phyloP scores from a whole-genome alignment of 345 rosid genomes.

The Turnera subulata region DNA sequence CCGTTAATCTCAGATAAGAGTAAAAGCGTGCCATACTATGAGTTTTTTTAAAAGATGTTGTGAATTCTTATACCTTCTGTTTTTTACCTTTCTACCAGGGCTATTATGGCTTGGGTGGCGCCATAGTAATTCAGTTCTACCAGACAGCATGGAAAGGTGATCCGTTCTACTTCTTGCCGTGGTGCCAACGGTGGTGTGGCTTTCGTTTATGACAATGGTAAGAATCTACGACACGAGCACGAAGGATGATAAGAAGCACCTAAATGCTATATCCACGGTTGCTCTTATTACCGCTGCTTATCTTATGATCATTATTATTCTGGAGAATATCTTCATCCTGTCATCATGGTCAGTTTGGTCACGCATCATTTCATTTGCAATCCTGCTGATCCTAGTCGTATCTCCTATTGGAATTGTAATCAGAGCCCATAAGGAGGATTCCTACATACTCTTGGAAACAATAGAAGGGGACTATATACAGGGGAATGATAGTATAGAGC shows the following conservation, averaged over 20 bases:
- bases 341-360: slow-evolving; percentile 33
- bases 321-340: slow-evolving; percentile 30
- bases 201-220: slow-evolving; percentile 49
- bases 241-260: slow-evolving; percentile 38
- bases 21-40: neutral
- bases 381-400: slow-evolving; percentile 38
- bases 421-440: slow-evolving; percentile 33
- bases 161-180: slow-evolving; percentile 46
- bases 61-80: neutral
- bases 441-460: slow-evolving; percentile 21
- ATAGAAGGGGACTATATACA: slow-evolving; percentile 25
- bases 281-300: slow-evolving; percentile 41
- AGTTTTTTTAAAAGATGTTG: neutral
- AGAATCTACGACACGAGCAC: slow-evolving; percentile 22
- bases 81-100: slow-evolving; percentile 44
- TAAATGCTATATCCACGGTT: slow-evolving; percentile 39
- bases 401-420: slow-evolving; percentile 35
- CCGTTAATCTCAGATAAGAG: too few relatives aligned
- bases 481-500: slow-evolving; percentile 11
- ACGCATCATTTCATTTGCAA: slow-evolving; percentile 19
- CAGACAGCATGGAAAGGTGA: slow-evolving; percentile 53
- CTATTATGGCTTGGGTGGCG: slow-evolving; percentile 88
- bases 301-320: slow-evolving; percentile 38
- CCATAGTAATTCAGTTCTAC: slow-evolving; percentile 66
- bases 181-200: slow-evolving; percentile 27